Evolutionary conservation across 2,329 filamentous ascomycete species (phyloP).

Genomic region (Chaetomiaceae sp.): DNA sequence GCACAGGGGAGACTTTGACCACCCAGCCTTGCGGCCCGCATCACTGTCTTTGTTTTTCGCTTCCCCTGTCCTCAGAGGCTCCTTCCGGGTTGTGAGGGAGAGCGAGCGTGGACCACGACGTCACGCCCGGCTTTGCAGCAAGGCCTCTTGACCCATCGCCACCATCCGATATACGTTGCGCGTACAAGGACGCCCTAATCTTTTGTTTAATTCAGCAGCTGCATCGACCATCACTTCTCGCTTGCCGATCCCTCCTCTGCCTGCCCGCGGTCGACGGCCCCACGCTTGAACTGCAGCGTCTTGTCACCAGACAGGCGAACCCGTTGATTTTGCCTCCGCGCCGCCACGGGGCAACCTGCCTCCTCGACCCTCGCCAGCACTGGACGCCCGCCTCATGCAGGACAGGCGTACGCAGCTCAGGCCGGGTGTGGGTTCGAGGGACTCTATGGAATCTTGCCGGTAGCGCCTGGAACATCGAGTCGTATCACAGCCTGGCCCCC

Average conservation of each 20-base stretch:
- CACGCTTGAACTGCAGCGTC: conserved; percentile 5
- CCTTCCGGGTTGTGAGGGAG: background rate
- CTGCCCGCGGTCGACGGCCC: background rate
- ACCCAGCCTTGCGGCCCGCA: conserved; percentile 16
- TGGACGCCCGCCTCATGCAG: conserved; percentile 5
- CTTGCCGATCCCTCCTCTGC: background rate
- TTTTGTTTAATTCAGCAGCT: conserved; percentile 21
- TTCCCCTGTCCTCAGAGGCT: conserved; percentile 3
- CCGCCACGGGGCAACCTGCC: background rate
- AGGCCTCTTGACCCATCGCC: conserved; percentile 3
- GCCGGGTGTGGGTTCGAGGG: conserved; percentile 6
- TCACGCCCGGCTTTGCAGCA: conserved; percentile 3
- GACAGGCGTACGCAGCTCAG: conserved; percentile 1
- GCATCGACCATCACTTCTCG: conserved; percentile 21
- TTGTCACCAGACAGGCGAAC: conserved; percentile 1
- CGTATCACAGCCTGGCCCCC: conserved; percentile 16
- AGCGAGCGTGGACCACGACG: background rate
- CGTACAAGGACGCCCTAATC: conserved; percentile 10
- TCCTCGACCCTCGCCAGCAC: background rate
- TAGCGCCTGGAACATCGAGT: conserved; percentile 21
- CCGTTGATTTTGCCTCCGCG: conserved; percentile 3
- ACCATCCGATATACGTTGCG: conserved; percentile 13
- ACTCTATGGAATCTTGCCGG: conserved; percentile 31
- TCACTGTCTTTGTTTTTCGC: conserved; percentile 18
- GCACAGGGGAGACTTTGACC: conserved; percentile 13